phyloP scores from a whole-genome alignment of 2,329 filamentous ascomycete genomes.

The Cercospora janseana region DNA sequence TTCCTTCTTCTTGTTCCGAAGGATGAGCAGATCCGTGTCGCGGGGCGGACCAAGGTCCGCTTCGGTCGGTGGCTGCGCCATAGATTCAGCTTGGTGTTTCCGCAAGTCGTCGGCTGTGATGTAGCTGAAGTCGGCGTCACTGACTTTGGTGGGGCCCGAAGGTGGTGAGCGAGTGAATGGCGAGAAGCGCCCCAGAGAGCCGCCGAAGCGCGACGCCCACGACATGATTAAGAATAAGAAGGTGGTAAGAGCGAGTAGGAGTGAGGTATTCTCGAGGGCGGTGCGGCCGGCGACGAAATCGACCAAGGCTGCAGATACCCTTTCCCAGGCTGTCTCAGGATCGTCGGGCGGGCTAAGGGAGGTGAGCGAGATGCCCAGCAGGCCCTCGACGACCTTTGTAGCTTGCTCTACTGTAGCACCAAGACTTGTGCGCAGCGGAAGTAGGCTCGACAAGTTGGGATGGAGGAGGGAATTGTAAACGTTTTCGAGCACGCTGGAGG shows the following conservation, averaged over 20 bases:
- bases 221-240: conserved; percentile 44
- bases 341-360: conserved; percentile 7
- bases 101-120: conserved; percentile 73
- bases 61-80: conserved; percentile 40
- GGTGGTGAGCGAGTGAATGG: conserved; percentile 48
- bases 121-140: conserved; percentile 75
- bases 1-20: conserved; percentile 65
- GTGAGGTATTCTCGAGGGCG: conserved; percentile 34
- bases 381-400: conserved; percentile 18
- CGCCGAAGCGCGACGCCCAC: conserved; percentile 49
- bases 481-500: conserved; percentile 26
- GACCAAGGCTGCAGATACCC: conserved; percentile 17
- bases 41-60: conserved; percentile 48
- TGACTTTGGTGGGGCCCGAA: conserved; percentile 56
- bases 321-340: conserved; percentile 18
- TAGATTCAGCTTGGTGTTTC: conserved; percentile 38
- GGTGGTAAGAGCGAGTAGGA: conserved; percentile 37
- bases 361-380: conserved; percentile 16
- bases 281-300: conserved; percentile 31
- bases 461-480: conserved; percentile 21
- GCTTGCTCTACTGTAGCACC: conserved; percentile 23
- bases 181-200: conserved; percentile 47
- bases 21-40: conserved; percentile 67
- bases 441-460: conserved; percentile 19
- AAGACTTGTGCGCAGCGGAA: conserved; percentile 18